Base-by-base conservation (phyloP, 106 monocot genomes). In the Cymbidium sinense region DNA sequence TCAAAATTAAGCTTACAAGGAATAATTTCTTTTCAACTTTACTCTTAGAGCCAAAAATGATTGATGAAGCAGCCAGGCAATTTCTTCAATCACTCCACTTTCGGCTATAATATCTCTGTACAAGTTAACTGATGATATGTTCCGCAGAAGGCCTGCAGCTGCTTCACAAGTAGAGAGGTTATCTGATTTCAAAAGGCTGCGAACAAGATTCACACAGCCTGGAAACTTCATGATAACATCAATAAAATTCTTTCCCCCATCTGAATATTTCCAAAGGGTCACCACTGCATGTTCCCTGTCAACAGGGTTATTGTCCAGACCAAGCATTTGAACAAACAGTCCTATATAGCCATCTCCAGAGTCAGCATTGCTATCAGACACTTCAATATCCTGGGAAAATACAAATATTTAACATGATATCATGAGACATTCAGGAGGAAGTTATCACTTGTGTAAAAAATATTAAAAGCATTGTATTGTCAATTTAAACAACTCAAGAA, bases 251-350 rank as follows among this genome's bases (percentile, higher is more conserved):
- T 85, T 87, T 27, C 92, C 95, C 58, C 95, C 88, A 70, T 88
- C 79, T 10, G 92, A 88, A 83, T 92, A 95, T 73, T 88, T 88
- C 88, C 92, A 92, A 20, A 95, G 83, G 34, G 92, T 92, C 6
- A 75, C 29, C 54, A 92, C 80, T 39, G 95, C 95, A 17, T 92
- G 92, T 79, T 95, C 92, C 73, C 95, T 88, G 74, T 95, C 92
- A 31, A 92, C 84, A 69, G 86, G 86, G 82, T 92, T 89, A 77
- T 92, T 95, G 78, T 92, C 85, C 55, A 90, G 79, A 31, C 90
- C 92, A 67, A 95, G 92, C 95, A 92, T 92, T 70, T 85, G 80
- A 75, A 92, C 86, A 81, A 92, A 95, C 77, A 95, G 77, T 75
- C 86, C 92, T 70, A 95, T 47, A 76, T 95, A 90, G 4, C 90